Percentiles rank a stretch among this genome's conserved stretches.
Conservation (phyloP, 371 early-diverging fungal genomes). For the Mortierella sp. region DNA sequence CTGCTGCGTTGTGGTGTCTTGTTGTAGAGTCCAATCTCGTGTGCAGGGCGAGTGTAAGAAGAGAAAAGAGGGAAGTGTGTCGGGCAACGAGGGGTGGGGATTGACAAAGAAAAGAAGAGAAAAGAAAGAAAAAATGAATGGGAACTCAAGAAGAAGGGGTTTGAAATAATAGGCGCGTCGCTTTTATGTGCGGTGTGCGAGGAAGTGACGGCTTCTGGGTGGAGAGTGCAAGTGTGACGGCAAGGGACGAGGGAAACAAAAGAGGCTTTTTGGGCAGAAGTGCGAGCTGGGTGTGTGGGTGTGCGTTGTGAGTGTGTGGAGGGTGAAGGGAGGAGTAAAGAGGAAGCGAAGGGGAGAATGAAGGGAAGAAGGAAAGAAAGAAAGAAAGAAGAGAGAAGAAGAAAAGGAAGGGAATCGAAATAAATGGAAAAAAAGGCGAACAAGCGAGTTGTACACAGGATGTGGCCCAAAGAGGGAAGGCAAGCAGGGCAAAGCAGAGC, state of each 20-base stretch:
- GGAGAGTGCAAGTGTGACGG: background rate
- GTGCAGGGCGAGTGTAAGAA: background rate
- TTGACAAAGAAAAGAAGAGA: constrained; percentile 6
- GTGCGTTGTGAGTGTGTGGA: background rate
- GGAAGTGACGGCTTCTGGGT: background rate
- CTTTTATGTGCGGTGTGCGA: background rate
- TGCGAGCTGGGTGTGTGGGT: background rate
- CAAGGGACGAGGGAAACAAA: background rate
- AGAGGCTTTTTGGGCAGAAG: constrained; percentile 1
- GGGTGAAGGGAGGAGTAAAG: background rate
- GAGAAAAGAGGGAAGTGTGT: constrained; percentile 5
- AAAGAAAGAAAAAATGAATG: constrained; percentile 5
- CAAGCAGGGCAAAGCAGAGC: background rate
- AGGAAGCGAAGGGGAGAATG: background rate
- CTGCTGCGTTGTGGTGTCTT: background rate
- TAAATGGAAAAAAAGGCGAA: background rate
- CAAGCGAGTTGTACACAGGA: background rate
- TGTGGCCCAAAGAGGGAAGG: background rate
- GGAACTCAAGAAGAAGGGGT: constrained; percentile 4
- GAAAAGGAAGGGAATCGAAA: constrained; percentile 9
- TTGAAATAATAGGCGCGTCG: background rate
- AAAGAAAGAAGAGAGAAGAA: background rate
- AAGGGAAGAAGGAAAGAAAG: background rate
- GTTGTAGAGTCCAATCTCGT: constrained; percentile 1
- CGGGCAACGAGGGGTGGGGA: background rate